Conservation (phyloP, 331 rosid genomes). For the Acacia concinna region DNA sequence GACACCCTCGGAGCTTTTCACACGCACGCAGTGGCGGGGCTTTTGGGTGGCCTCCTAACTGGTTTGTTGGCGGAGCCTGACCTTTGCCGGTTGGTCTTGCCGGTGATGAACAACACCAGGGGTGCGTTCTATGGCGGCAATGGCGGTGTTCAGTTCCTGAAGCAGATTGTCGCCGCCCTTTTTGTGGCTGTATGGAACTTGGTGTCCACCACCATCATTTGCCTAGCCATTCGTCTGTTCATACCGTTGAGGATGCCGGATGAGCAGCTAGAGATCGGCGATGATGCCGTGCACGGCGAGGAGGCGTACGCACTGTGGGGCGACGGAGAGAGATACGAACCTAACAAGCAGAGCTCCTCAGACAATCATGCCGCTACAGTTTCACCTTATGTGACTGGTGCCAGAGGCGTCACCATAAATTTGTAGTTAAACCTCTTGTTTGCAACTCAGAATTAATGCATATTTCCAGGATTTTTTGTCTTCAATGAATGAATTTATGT, state of each 20-base stretch:
- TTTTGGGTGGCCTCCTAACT: conserved; percentile 83
- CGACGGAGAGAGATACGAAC: conserved; percentile 89
- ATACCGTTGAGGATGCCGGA: conserved; percentile 89
- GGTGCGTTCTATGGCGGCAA: conserved; percentile 89
- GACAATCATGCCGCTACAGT: conserved; percentile 28
- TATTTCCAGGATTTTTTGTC: not conserved
- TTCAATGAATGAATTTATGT: not conserved
- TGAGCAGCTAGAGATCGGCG: conserved; percentile 74
- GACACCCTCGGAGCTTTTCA: conserved; percentile 93
- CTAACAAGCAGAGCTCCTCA: conserved; percentile 64
- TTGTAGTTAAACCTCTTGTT: conserved; percentile 33
- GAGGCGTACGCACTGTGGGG: conserved; percentile 99
- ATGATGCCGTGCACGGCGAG: conserved; percentile 94
- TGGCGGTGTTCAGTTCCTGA: conserved; percentile 69
- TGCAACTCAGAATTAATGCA: not conserved
- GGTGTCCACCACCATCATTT: conserved; percentile 76
- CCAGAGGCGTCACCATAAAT: conserved; percentile 83
- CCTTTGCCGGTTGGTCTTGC: conserved; percentile 58
- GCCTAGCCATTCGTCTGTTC: conserved; percentile 56
- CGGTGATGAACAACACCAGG: conserved; percentile 47
- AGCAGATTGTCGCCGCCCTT: conserved; percentile 71
- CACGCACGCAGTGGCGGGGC: conserved; percentile 96
- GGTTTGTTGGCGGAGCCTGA: conserved; percentile 90
- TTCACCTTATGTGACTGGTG: conserved; percentile 83
- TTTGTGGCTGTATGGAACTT: conserved; percentile 88